Conservation (phyloP, 371 early-diverging fungal species). For the Sporodiniella umbellata region DNA sequence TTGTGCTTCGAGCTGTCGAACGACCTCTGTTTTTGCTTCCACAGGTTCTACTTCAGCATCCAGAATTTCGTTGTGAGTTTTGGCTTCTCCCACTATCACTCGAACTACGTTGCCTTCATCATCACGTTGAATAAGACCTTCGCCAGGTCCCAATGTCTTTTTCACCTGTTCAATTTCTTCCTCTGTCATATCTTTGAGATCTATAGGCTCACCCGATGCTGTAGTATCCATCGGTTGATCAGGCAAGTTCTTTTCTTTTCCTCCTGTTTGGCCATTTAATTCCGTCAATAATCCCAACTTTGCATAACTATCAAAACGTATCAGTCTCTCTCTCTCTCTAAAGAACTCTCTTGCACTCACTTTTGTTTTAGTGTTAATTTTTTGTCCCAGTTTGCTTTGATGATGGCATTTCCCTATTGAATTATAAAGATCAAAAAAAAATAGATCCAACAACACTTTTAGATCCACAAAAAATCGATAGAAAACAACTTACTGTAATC, state of each 20-base stretch:
- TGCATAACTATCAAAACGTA: slow-evolving; percentile 40
- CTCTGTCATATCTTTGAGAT: slow-evolving; percentile 50
- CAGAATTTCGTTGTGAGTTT: slow-evolving; percentile 56
- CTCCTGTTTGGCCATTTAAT: slow-evolving; percentile 79
- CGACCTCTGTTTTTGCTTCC: slow-evolving; percentile 65
- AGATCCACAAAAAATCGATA: too few species aligned
- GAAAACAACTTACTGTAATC: slow-evolving; percentile 49
- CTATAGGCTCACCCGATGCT: slow-evolving; percentile 20
- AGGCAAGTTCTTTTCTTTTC: slow-evolving; percentile 39
- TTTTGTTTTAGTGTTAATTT: slow-evolving; percentile 73
- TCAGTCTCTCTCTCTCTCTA: background rate
- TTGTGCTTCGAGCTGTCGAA: slow-evolving; percentile 57
- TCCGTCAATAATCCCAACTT: slow-evolving; percentile 73
- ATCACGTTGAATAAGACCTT: slow-evolving; percentile 80
- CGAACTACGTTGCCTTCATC: slow-evolving; percentile 78
- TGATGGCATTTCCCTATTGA: slow-evolving; percentile 52
- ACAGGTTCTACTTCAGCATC: slow-evolving; percentile 48
- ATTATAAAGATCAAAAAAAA: background rate
- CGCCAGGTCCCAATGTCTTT: slow-evolving; percentile 54
- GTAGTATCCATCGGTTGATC: slow-evolving; percentile 24
- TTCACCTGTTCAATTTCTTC: slow-evolving; percentile 47
- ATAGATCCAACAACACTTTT: background rate
- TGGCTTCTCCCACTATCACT: slow-evolving; percentile 62
- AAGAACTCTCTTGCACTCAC: slow-evolving; percentile 35
- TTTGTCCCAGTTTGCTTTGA: slow-evolving; percentile 74